A percentile compares a stretch with the other conserved stretches of the same genome.
phyloP scores from a whole-genome alignment of 768 basidiomycete species.

The Suillus subaureus region DNA sequence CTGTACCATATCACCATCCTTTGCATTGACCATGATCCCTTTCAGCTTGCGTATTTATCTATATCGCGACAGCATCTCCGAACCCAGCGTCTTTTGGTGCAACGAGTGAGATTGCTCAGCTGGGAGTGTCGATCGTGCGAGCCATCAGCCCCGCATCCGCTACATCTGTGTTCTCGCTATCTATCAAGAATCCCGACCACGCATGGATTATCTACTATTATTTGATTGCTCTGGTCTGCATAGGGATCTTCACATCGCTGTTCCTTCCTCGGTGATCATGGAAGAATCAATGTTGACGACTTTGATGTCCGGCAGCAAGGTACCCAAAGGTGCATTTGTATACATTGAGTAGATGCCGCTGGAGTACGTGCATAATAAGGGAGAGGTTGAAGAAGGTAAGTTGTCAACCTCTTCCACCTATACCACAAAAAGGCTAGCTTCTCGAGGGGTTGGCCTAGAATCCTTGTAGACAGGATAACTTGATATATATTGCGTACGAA shows the following conservation, averaged over 20 bases:
- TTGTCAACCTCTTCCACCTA: not conserved
- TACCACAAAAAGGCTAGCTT: not conserved
- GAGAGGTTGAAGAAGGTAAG: not conserved
- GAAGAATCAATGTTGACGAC: slow-evolving; percentile 1
- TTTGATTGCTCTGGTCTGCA: slow-evolving; percentile 19
- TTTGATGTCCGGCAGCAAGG: no score
- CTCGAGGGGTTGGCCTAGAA: not conserved
- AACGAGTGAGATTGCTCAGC: slow-evolving; percentile 63
- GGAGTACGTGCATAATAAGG: not conserved
- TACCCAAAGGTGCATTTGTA: not conserved
- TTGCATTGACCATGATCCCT: not conserved
- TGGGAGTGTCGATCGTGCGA: slow-evolving; percentile 41
- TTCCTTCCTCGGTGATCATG: slow-evolving; percentile 30
- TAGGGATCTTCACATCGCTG: slow-evolving; percentile 22
- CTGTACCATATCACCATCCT: not conserved
- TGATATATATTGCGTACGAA: not conserved
- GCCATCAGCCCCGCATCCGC: slow-evolving; percentile 56
- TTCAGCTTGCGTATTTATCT: slow-evolving; percentile 70
- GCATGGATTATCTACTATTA: slow-evolving; percentile 34
- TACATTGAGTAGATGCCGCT: not conserved
- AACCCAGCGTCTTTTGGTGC: slow-evolving; percentile 68
- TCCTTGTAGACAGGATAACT: not conserved
- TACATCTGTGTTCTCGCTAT: slow-evolving; percentile 69
- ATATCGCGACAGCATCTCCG: slow-evolving; percentile 64
- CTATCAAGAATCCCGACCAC: slow-evolving; percentile 43